Conservation (phyloP, 2,329 filamentous ascomycete species). For the Aspergillus sp. region DNA sequence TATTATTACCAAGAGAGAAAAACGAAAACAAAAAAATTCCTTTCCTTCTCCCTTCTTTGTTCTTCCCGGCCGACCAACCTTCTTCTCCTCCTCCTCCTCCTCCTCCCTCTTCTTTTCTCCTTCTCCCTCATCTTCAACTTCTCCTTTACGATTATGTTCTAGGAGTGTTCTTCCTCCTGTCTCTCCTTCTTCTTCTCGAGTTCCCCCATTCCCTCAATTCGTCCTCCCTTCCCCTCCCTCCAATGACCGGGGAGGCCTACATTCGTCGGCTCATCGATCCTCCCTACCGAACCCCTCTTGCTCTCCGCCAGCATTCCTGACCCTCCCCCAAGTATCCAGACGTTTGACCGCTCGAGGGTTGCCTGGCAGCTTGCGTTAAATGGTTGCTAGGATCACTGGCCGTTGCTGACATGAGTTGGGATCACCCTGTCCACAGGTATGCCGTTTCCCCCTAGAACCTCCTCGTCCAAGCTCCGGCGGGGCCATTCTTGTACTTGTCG, state of each 20-base stretch:
- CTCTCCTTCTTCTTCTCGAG: not conserved
- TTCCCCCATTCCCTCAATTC: not conserved
- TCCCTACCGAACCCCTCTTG: slow-evolving; percentile 19
- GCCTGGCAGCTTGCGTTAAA: slow-evolving; percentile 35
- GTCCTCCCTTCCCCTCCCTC: not conserved
- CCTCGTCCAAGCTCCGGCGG: slow-evolving; percentile 3
- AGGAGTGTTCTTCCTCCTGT: not conserved
- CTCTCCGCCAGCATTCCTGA: slow-evolving; percentile 29
- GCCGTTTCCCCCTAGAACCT: slow-evolving; percentile 11
- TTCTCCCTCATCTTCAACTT: slow-evolving; percentile 6
- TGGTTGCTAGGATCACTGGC: slow-evolving; percentile 34
- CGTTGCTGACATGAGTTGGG: slow-evolving; percentile 47
- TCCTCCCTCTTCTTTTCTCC: slow-evolving; percentile 6
- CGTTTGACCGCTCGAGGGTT: slow-evolving; percentile 25
- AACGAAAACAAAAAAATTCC: slow-evolving; percentile 31
- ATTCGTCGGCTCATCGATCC: slow-evolving; percentile 18
- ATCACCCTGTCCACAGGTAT: slow-evolving; percentile 47
- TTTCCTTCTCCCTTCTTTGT: slow-evolving; percentile 5
- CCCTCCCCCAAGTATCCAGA: slow-evolving; percentile 19
- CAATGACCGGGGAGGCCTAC: slow-evolving; percentile 20
- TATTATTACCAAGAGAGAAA: slow-evolving; percentile 34
- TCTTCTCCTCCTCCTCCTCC: slow-evolving; percentile 5
- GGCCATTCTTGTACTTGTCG: slow-evolving; percentile 1
- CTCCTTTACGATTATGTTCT: slow-evolving; percentile 1
- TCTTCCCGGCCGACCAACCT: not conserved